phyloP scores from a whole-genome alignment of 2,329 filamentous ascomycete genomes.

The Scytalidium sp. region DNA sequence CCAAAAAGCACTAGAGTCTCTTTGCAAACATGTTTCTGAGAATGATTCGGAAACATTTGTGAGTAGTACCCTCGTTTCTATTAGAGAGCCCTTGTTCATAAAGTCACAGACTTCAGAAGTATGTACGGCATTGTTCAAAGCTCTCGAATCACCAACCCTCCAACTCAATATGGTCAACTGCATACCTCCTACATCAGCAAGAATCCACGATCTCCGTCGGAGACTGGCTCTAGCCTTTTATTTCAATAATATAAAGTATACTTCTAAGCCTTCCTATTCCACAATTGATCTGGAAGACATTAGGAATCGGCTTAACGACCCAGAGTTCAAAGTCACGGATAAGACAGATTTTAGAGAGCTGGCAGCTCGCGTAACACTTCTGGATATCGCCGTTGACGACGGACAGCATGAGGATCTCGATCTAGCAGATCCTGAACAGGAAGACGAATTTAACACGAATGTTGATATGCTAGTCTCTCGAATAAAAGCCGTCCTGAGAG shows the following conservation, averaged over 20 bases:
- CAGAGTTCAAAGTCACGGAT: slow-evolving; percentile 50
- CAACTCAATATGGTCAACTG: slow-evolving; percentile 55
- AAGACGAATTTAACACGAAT: slow-evolving; percentile 62
- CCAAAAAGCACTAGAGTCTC: slow-evolving; percentile 39
- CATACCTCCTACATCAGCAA: slow-evolving; percentile 51
- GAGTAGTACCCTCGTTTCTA: slow-evolving; percentile 13
- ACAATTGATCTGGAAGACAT: slow-evolving; percentile 36
- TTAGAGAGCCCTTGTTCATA: slow-evolving; percentile 7
- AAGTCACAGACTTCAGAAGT: slow-evolving; percentile 44
- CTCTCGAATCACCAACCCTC: slow-evolving; percentile 46
- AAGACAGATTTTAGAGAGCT: slow-evolving; percentile 68
- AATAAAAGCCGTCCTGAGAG: slow-evolving; percentile 55
- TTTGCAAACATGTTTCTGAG: slow-evolving; percentile 41
- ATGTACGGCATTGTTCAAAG: slow-evolving; percentile 42
- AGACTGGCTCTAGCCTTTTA: slow-evolving; percentile 64
- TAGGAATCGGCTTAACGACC: slow-evolving; percentile 41
- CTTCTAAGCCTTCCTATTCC: slow-evolving; percentile 37
- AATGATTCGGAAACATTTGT: slow-evolving; percentile 34
- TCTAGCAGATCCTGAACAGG: slow-evolving; percentile 29
- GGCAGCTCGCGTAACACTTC: slow-evolving; percentile 59
- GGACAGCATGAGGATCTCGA: slow-evolving; percentile 36
- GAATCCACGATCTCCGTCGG: slow-evolving; percentile 59
- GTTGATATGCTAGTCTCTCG: slow-evolving; percentile 64
- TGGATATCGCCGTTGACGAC: slow-evolving; percentile 74
- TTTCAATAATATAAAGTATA: slow-evolving; percentile 46